These are phyloP conservation scores for Candida xiaguanensis DNA, from an alignment of 805 yeast genomes.

Conservation along the genomic window DNA sequence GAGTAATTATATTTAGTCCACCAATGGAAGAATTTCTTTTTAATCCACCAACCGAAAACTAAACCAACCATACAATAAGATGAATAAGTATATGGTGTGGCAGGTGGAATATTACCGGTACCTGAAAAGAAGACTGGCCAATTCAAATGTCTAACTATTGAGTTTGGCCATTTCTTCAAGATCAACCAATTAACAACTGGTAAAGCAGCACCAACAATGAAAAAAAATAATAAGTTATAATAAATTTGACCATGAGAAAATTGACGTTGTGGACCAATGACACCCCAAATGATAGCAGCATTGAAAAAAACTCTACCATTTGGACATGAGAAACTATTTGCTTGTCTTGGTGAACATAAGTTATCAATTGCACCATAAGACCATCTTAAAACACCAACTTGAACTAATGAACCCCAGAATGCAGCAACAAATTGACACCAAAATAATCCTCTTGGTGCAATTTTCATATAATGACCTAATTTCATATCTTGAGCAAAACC, in stretches of 20 bases:
- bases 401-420: conserved; percentile 40
- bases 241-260: conserved; percentile 20
- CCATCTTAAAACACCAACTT: conserved; percentile 41
- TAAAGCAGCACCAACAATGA: conserved; percentile 32
- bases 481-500: conserved; percentile 46
- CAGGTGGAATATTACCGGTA: conserved; percentile 68
- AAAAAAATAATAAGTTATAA: conserved; percentile 34
- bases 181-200: conserved; percentile 37
- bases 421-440: conserved; percentile 43
- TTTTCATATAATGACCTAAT: conserved; percentile 43
- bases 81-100: conserved; percentile 65
- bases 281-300: conserved; percentile 44
- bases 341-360: conserved; percentile 29
- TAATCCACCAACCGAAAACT: conserved; percentile 34
- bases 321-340: conserved; percentile 36
- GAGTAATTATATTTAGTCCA: conserved; percentile 44
- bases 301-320: conserved; percentile 39
- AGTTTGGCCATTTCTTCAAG: conserved; percentile 40
- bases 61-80: conserved; percentile 42
- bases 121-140: conserved; percentile 44
- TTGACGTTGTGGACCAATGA: conserved; percentile 27
- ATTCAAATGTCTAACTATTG: conserved; percentile 26
- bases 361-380: conserved; percentile 30
- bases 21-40: conserved; percentile 41
- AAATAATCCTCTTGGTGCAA: conserved; percentile 37